Evolutionary conservation across 805 yeast genomes (phyloP).

Genomic region (Jamesozyma rosinii): DNA sequence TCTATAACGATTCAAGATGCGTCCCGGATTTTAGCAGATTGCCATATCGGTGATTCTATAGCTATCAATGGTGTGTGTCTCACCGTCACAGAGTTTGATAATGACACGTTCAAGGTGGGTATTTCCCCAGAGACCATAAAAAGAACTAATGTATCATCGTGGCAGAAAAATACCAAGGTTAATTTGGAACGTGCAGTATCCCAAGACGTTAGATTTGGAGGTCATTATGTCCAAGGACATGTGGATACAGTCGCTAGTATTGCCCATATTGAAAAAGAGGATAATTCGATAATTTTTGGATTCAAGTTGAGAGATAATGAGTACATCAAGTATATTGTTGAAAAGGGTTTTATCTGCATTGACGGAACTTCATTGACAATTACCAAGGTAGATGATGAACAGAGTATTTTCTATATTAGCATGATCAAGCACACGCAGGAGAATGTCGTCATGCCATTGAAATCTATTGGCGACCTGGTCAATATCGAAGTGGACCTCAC

Average conservation of each 20-base stretch:
- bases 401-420: conserved; percentile 64
- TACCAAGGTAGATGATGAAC: conserved; percentile 57
- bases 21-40: conserved; percentile 56
- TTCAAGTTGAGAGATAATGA: conserved; percentile 56
- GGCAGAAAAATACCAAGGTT: conserved; percentile 52
- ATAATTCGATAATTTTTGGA: conserved; percentile 67
- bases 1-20: conserved; percentile 61
- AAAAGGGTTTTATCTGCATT: conserved; percentile 85
- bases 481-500: conserved; percentile 92
- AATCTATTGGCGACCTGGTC: conserved; percentile 53
- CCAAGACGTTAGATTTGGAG: conserved; percentile 76
- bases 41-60: conserved; percentile 89
- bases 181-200: conserved; percentile 88
- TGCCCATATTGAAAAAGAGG: conserved; percentile 45
- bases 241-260: conserved; percentile 81
- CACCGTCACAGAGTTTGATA: conserved; percentile 76
- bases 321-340: conserved; percentile 66
- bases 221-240: conserved; percentile 97
- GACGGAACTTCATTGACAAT: conserved; percentile 93
- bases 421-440: conserved; percentile 86
- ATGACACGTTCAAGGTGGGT: conserved; percentile 70
- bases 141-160: conserved; percentile 62
- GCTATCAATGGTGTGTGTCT: conserved; percentile 83
- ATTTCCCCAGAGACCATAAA: conserved; percentile 86
- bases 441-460: conserved; percentile 64